Evolutionary conservation across 208 protist genomes (phyloP).

Genomic region (Acanthamoeba healyi): DNA sequence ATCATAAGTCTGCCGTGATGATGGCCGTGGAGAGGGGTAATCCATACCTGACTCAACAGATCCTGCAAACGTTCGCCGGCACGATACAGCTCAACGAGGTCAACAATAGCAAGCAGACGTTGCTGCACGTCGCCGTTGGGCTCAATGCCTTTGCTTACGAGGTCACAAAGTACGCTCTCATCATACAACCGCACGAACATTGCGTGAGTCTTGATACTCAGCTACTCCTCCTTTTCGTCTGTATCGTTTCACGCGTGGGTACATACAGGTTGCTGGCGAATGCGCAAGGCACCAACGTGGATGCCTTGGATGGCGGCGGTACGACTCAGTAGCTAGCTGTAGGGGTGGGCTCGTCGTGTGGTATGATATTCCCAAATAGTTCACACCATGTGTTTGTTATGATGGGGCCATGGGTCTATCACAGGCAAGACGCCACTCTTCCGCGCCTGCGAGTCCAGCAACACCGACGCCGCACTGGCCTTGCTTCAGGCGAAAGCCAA

Average conservation of each 20-base stretch:
- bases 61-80: background rate
- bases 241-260: too few species aligned
- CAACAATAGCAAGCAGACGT: background rate
- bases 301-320: background rate
- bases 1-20: background rate
- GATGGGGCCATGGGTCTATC: background rate
- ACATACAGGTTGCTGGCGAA: background rate
- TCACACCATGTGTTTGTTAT: background rate
- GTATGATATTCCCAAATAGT: too few species aligned
- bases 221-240: too few species aligned
- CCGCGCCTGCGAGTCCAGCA: background rate
- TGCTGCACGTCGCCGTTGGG: background rate
- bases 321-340: background rate
- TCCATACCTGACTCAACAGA: background rate
- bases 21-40: background rate
- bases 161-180: background rate
- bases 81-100: background rate
- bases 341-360: too few species aligned
- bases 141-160: background rate
- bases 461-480: background rate
- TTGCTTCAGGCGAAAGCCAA: background rate
- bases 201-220: background rate
- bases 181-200: too few species aligned
- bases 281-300: background rate
- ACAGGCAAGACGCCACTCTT: conserved; percentile 3